Evolutionary conservation across 2,329 filamentous ascomycete species (phyloP).

Genomic region (Gaeumannomyces tritici): DNA sequence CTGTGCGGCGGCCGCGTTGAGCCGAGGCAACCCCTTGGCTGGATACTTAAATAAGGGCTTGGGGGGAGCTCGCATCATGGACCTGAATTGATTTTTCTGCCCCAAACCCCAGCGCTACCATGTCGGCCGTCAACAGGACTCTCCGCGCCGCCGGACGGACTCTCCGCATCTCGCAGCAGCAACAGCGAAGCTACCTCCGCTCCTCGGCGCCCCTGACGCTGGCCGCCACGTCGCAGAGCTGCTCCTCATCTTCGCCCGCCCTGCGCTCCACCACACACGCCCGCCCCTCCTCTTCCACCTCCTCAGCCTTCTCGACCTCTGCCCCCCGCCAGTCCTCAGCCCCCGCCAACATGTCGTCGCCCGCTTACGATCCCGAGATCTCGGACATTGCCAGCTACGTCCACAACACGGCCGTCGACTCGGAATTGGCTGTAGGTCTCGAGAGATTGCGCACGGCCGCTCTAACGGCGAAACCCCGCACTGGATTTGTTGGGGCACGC

Average conservation of each 20-base stretch:
- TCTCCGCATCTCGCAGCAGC: constrained; percentile 2
- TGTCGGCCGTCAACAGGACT: constrained; percentile 3
- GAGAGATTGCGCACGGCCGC: background rate
- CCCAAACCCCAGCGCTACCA: background rate
- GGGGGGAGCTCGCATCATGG: background rate
- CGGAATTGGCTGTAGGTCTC: constrained; percentile 75
- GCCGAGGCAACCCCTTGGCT: background rate
- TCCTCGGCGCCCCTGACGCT: background rate
- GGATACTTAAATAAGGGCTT: background rate
- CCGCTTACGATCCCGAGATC: constrained; percentile 82
- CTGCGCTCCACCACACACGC: background rate
- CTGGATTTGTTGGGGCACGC: background rate
- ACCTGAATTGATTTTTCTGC: background rate
- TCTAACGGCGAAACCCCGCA: background rate
- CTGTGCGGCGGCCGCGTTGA: background rate
- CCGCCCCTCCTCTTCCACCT: background rate
- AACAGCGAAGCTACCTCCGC: background rate
- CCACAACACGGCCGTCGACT: constrained; percentile 83
- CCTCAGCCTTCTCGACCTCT: constrained; percentile 2
- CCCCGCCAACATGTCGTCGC: constrained; percentile 36
- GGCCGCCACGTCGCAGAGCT: background rate
- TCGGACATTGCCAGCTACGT: constrained; percentile 92
- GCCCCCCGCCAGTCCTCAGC: constrained; percentile 21
- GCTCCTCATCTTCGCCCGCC: background rate
- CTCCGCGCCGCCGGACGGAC: constrained; percentile 3